A percentile compares a stretch with the other conserved stretches of the same genome.
Conservation (phyloP, 1,284 basidiomycete genomes). For the Stygiomarasmius scandens region DNA sequence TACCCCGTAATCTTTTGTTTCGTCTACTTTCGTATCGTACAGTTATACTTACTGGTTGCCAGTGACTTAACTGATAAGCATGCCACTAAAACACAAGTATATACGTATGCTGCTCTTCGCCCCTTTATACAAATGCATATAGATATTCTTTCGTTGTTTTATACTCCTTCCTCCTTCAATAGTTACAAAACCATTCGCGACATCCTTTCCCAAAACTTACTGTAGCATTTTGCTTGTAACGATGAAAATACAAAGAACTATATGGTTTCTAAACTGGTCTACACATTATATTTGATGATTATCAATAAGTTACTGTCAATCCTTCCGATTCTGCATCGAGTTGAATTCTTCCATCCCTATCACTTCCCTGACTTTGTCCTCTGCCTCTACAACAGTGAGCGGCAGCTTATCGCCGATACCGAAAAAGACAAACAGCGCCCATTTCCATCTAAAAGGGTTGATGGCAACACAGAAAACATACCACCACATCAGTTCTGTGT, state of each 20-base stretch:
- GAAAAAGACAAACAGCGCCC: constrained; percentile 19
- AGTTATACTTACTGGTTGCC: neutral
- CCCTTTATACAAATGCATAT: neutral
- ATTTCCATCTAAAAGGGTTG: constrained; percentile 22
- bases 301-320: neutral
- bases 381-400: constrained; percentile 13
- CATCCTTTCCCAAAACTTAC: no score
- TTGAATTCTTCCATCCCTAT: neutral
- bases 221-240: neutral
- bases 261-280: no score
- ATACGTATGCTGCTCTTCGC: neutral
- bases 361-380: constrained; percentile 13
- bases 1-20: neutral
- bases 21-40: neutral
- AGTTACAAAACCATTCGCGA: neutral
- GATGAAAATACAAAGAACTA: no score
- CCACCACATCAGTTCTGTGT: constrained; percentile 50
- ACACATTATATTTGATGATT: neutral
- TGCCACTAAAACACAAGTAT: neutral
- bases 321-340: neutral
- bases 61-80: neutral
- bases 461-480: constrained; percentile 19
- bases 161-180: neutral
- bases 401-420: constrained; percentile 16
- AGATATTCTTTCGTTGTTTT: neutral